A percentile compares a stretch with the other conserved stretches of the same genome.
These are phyloP conservation scores for Lentinus tigrinus DNA, from an alignment of 768 basidiomycete species.

Conservation along the genomic window DNA sequence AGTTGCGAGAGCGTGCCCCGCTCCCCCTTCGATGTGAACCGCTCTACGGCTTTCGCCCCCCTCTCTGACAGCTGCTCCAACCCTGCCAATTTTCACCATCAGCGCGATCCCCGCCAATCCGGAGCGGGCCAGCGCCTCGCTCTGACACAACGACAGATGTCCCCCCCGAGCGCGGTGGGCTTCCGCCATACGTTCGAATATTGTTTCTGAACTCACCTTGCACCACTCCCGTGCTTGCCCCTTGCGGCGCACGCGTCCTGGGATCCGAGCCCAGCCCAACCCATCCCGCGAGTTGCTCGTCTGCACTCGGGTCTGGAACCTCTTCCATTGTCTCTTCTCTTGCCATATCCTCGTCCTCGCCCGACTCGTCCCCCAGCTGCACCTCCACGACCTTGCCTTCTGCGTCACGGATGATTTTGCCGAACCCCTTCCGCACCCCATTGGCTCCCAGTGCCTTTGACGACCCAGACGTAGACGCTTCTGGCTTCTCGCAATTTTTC, in stretches of 20 bases:
- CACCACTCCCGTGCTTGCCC: slow-evolving; percentile 30
- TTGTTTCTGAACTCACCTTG: slow-evolving; percentile 42
- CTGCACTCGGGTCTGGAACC: slow-evolving; percentile 25
- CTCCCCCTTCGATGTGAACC: slow-evolving; percentile 73
- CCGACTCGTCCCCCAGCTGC: slow-evolving; percentile 59
- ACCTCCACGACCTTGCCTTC: slow-evolving; percentile 73
- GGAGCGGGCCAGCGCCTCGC: not conserved
- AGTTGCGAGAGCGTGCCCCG: slow-evolving; percentile 62
- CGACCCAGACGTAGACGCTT: slow-evolving; percentile 17
- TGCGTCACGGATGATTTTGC: slow-evolving; percentile 79
- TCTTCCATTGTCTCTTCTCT: slow-evolving; percentile 38
- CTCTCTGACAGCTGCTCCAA: slow-evolving; percentile 60
- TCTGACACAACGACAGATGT: slow-evolving; percentile 7
- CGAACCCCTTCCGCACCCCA: slow-evolving; percentile 61
- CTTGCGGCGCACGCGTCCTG: slow-evolving; percentile 23
- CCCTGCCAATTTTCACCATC: slow-evolving; percentile 36
- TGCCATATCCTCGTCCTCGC: slow-evolving; percentile 30
- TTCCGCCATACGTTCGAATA: not conserved
- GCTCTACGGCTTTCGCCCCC: slow-evolving; percentile 24
- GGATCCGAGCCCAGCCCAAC: slow-evolving; percentile 25
- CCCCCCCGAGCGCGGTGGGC: not conserved
- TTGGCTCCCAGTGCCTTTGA: not conserved
- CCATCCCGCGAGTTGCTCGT: slow-evolving; percentile 25
- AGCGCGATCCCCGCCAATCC: slow-evolving; percentile 15
- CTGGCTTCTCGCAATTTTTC: slow-evolving; percentile 15